Evolutionary conservation across 345 rosid genomes (phyloP).

Genomic region (Euphorbia peplus): DNA sequence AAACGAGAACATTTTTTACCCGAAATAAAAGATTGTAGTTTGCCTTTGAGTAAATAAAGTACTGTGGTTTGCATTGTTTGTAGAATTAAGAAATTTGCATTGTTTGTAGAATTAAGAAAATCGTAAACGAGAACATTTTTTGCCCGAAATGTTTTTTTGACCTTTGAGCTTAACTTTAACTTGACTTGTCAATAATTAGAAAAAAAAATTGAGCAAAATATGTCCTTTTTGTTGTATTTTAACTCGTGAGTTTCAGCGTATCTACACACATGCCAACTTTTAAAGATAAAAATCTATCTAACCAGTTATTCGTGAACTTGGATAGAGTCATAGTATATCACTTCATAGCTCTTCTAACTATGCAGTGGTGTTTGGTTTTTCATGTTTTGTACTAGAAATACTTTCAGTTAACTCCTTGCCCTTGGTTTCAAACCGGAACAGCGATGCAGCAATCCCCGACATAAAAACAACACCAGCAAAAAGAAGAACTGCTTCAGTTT

Average conservation of each 20-base stretch:
- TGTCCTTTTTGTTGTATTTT: no score
- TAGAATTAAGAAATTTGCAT: no score
- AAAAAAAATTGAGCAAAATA: no score
- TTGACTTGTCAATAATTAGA: no score
- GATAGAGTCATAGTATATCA: not conserved
- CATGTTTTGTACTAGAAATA: conserved; percentile 25
- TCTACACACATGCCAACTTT: not conserved
- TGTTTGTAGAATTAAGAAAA: no score
- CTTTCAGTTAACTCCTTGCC: conserved; percentile 66
- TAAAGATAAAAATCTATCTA: not conserved
- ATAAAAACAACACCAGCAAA: conserved; percentile 55
- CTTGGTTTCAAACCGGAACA: conserved; percentile 78
- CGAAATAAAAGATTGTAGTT: no score
- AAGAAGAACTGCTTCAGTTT: conserved; percentile 54
- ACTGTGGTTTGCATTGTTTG: no score
- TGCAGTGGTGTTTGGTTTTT: not conserved
- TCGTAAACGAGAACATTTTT: no score
- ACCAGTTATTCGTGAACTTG: not conserved
- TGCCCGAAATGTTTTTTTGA: no score
- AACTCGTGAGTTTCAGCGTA: not conserved
- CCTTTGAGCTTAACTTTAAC: no score
- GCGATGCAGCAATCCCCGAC: conserved; percentile 58
- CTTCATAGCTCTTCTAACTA: not conserved
- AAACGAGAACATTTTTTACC: no score
- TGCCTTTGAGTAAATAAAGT: no score